These are phyloP conservation scores for Juncus effusus DNA, from an alignment of 176 grass and related monocot genomes.

Conservation along the genomic window DNA sequence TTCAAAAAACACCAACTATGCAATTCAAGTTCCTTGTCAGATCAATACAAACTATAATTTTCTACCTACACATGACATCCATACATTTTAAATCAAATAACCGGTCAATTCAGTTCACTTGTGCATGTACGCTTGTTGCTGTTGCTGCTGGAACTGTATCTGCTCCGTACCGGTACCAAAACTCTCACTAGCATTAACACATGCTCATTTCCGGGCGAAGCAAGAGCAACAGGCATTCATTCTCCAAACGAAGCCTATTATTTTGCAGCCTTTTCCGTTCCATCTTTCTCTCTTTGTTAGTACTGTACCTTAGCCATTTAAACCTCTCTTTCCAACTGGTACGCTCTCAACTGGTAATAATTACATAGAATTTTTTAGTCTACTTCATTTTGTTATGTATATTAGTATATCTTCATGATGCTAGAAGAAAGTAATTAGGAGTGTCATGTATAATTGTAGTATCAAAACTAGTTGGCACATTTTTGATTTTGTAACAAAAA, in stretches of 20 bases:
- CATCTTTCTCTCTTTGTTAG: constrained; percentile 70
- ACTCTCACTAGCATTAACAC: constrained; percentile 15
- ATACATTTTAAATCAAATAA: not conserved
- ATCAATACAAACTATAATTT: not conserved
- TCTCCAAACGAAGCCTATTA: constrained; percentile 47
- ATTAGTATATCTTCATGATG: no score
- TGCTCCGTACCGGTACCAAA: constrained; percentile 12
- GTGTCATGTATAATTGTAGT: no score
- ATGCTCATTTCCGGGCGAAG: constrained; percentile 68
- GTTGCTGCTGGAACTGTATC: not conserved
- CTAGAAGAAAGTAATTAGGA: no score
- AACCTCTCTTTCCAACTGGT: constrained; percentile 53
- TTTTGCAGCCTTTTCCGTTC: constrained; percentile 56
- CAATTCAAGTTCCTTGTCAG: no score
- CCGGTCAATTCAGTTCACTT: constrained; percentile 9
- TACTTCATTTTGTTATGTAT: no score
- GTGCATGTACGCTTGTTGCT: not conserved
- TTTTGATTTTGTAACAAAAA: no score
- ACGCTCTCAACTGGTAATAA: constrained; percentile 33
- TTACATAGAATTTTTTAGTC: no score
- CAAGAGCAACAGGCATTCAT: constrained; percentile 60
- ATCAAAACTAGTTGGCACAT: no score
- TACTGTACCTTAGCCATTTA: constrained; percentile 73
- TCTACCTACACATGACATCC: constrained; percentile 12
- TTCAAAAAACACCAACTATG: no score